Base-by-base conservation (phyloP, 768 basidiomycete species). In the Mycena pura region DNA sequence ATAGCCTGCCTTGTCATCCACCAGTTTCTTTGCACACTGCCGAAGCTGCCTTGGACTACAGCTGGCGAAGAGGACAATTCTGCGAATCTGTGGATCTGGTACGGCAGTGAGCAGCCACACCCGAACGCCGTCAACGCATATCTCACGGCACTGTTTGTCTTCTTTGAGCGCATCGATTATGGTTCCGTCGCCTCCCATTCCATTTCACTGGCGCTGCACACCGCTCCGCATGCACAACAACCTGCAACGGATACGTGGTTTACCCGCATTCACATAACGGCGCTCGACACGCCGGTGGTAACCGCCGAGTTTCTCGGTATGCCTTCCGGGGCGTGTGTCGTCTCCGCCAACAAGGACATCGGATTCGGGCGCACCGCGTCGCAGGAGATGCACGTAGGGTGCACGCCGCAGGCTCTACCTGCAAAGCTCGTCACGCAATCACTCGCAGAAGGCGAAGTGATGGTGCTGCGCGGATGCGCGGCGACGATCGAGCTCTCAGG, bases 311-410 rank as follows among this genome's bases (percentile, higher is more conserved):
- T 61, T 17, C 38, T 61, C 8, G 60, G 60, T 0, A 7, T 61
- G 1, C 53, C 60, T 22, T 41, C 46, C 14, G 60, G 53, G 3
- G 64, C 64, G 1, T 65, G 64, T 22, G 64, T 65, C 2, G 61
- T 65, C 21, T 65, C 64, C 27, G 64, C 64, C 0, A 65, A 65
- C 28, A 38, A 32, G 1, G 31, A 61, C 34, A 60, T 60, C 31
- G 64, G 64, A 3, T 65, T 65, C 43, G 64, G 64, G 9, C 53
- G 59, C 27, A 65, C 64, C 17, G 64, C 59, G 2, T 60, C 64
- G 11, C 64, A 65, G 28, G 64, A 65, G 50, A 65, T 65, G 64
- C 64, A 65, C 31, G 54, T 65, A 28, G 64, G 59, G 1, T 56
- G 54, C 38, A 34, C 64, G 11, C 64, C 64, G 3, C 58, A 60